Percentiles rank a stretch among this genome's conserved stretches.
phyloP scores from a whole-genome alignment of 202 grass and related monocot genomes.

The Setaria viridis region DNA sequence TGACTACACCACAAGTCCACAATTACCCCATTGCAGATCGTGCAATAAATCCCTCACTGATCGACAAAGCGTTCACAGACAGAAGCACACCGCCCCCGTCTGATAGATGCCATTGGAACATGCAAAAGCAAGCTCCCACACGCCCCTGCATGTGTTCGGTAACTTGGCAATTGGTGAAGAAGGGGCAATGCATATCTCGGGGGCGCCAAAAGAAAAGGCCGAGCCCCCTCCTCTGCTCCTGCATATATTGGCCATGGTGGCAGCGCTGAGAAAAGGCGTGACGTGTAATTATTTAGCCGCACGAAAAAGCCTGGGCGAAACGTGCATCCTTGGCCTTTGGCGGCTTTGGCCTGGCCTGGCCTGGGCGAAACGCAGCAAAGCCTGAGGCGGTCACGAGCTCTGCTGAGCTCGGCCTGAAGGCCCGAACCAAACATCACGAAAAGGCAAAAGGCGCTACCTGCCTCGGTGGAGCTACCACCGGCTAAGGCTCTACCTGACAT shows the following conservation, averaged over 20 bases:
- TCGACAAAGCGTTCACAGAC: background rate
- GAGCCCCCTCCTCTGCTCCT: background rate
- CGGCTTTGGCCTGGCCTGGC: conserved; percentile 10
- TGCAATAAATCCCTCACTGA: background rate
- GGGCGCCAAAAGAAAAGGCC: conserved; percentile 24
- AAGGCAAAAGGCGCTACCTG: background rate
- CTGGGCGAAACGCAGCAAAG: background rate
- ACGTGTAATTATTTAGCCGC: conserved; percentile 31
- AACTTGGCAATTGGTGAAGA: background rate
- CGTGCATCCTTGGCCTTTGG: conserved; percentile 46
- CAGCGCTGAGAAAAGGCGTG: conserved; percentile 31
- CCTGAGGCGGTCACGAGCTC: conserved; percentile 2
- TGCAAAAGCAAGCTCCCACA: conserved; percentile 3
- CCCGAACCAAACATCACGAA: background rate
- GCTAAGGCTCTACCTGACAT: too few relatives aligned
- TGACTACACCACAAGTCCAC: background rate
- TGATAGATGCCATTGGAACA: background rate
- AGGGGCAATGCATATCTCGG: conserved; percentile 6
- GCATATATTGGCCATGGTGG: too few relatives aligned
- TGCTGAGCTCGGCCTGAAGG: background rate
- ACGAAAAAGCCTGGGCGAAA: conserved; percentile 43
- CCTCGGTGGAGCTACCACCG: background rate
- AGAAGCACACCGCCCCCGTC: background rate
- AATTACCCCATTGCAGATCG: background rate
- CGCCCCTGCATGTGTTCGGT: background rate